Conservation (phyloP, 208 protist genomes). For the Crithidia acanthocephali region DNA sequence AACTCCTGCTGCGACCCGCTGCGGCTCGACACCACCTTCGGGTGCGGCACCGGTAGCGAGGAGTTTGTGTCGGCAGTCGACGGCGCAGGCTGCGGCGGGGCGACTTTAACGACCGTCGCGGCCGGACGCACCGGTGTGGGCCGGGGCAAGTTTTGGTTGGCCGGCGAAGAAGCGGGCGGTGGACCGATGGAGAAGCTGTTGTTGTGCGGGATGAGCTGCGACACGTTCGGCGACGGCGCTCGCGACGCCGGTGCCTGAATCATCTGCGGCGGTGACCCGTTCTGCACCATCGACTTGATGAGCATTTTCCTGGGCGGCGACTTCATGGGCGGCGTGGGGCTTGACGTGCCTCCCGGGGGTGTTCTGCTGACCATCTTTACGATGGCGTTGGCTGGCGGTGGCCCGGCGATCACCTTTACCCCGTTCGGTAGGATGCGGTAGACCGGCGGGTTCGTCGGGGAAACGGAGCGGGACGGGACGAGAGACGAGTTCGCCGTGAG, state of each 20-base stretch:
- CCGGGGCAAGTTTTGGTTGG: constrained; percentile 13
- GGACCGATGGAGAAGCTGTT: constrained; percentile 24
- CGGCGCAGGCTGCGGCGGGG: background rate
- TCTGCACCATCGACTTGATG: constrained; percentile 32
- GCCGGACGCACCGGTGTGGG: constrained; percentile 22
- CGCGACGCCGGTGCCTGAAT: constrained; percentile 17
- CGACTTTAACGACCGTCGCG: constrained; percentile 5
- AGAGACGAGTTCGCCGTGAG: constrained; percentile 12
- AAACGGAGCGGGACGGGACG: constrained; percentile 26
- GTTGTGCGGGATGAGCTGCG: constrained; percentile 30
- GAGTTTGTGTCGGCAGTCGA: constrained; percentile 3
- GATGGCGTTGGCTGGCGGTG: constrained; percentile 41
- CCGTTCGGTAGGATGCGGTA: constrained; percentile 44
- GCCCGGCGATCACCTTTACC: constrained; percentile 58
- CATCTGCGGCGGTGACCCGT: constrained; percentile 6
- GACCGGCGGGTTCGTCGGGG: constrained; percentile 31
- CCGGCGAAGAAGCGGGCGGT: constrained; percentile 10
- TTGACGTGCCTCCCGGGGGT: constrained; percentile 4
- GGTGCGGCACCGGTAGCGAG: constrained; percentile 20
- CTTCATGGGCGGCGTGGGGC: constrained; percentile 23
- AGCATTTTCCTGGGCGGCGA: constrained; percentile 35
- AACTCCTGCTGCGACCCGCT: constrained; percentile 23
- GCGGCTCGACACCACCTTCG: constrained; percentile 11
- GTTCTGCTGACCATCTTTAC: constrained; percentile 18
- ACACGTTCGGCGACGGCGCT: constrained; percentile 17